Evolutionary conservation across 768 basidiomycete genomes (phyloP), one percentile per base, ranked within the genome.

Genomic region (Chlorophyllum brunneum): DNA sequence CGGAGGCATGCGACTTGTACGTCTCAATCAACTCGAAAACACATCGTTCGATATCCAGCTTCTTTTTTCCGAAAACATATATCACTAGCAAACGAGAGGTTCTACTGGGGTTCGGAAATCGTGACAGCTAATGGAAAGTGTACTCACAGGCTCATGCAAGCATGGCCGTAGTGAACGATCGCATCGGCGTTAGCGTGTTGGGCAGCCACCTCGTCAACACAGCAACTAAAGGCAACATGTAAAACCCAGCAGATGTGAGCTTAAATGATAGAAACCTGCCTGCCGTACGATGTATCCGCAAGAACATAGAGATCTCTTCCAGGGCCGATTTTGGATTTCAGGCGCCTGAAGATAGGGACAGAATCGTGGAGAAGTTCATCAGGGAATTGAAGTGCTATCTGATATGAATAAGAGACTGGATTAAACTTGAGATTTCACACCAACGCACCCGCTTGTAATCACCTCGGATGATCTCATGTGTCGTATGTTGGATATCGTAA

Each of bases 221-320:
- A 98, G 62, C 97, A 99, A 61, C 95, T 94, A 61, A 26, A 57
- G 10, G 24, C 1, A 13, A 10, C 23, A 22, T 27, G 42, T 44
- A 24, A 46, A 22, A 24, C 30, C 16, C 15, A 23, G 43, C 24
- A 8, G 15, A 40, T 34, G 9, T 48, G 9, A 37, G 27, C 48
- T 26, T 16, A 44, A 51, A 44, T n/a, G 18, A 30, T 26, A 22
- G 56, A 54, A 50, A 61, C 82, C 39, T 71, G 83, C 95, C 90
- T 95, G 69, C 95, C 97, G 67, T 98, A 98, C 3, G 95, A 95
- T 18, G 95, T 98, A 68, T 99, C 95, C 10, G 95, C 95, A n/a
- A 98, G 77, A 4, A 97, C 86, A 65, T 92, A 95, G 20, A 92
- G 70, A 59, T 95, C 87, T 45, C 71, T 72, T 18, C 66, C 67